Evolutionary conservation across 1,284 basidiomycete genomes (phyloP), one percentile per base, ranked within the genome.

Genomic region (Trametes pubescens): DNA sequence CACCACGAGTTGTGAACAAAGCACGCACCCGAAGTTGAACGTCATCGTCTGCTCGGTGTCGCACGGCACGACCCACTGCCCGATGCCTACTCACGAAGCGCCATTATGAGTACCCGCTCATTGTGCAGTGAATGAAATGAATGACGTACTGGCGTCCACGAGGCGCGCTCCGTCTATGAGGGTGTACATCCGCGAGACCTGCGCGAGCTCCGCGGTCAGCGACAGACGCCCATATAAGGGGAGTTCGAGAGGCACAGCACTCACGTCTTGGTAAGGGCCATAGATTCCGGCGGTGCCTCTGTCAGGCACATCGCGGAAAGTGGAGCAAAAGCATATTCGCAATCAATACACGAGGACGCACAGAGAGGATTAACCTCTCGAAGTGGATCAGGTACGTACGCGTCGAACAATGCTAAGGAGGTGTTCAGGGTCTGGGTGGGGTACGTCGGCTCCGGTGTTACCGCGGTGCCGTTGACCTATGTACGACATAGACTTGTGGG

Each of bases 41-140:
- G 88, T 79, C 68, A 96, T 84, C 0, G 85, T 84, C 54, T 83
- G 78, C 10, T 81, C 78, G 0, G 89, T 91, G 65, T 89, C 82
- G 71, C 94, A 96, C 4, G 94, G 94, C 4, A 95, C 80, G 9
- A 86, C 92, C 91, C 93, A 96, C 75, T 89, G 89, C 1, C 94
- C 94, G 0, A 47, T 16, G 56, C 71, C 87, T 85, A 58, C 35
- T 29, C 52, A 35, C 35, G 47, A 49, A 34, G 44, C 51, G 10
- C 52, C 7, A 3, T 11, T 49, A n/a, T n/a, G 26, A 49, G 37
- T 16, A 40, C 51, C 48, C 32, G 9, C 4, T 51, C 6, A 11
- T 8, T 10, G 10, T 38, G 55, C 34, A 37, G 34, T 24, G 11
- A 24, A 34, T 51, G 32, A 44, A 29, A 16, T 37, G 22, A 26